Evolutionary conservation across 768 basidiomycete species (phyloP).

Genomic region (Hydnomerulius pinastri): DNA sequence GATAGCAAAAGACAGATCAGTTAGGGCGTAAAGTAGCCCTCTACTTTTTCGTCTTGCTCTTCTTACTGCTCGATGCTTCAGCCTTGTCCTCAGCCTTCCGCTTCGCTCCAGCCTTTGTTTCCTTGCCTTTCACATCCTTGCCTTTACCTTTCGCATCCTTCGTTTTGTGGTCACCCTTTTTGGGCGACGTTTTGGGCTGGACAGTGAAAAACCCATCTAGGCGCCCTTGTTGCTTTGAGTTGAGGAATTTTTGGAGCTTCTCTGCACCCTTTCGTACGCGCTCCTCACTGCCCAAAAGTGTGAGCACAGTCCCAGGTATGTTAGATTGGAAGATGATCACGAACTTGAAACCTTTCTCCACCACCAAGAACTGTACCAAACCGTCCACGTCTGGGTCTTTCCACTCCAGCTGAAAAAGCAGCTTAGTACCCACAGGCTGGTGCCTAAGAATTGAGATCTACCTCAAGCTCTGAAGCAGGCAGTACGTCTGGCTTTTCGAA

Average conservation of each 20-base stretch:
- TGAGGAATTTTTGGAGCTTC: slow-evolving; percentile 84
- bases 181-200: slow-evolving; percentile 57
- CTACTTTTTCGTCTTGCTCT: slow-evolving; percentile 43
- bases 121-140: slow-evolving; percentile 17
- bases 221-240: slow-evolving; percentile 93
- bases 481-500: slow-evolving; percentile 90
- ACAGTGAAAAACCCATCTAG: slow-evolving; percentile 94
- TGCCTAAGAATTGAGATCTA: slow-evolving; percentile 32
- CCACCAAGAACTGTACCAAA: slow-evolving; percentile 89
- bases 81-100: slow-evolving; percentile 37
- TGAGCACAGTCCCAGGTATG: background rate
- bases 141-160: slow-evolving; percentile 58
- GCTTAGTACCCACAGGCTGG: background rate
- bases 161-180: slow-evolving; percentile 43
- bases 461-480: slow-evolving; percentile 84
- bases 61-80: slow-evolving; percentile 37
- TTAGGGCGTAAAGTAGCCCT: background rate
- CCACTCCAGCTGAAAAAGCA: slow-evolving; percentile 79
- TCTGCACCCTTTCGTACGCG: slow-evolving; percentile 94
- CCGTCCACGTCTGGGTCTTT: slow-evolving; percentile 90
- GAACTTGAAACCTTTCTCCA: slow-evolving; percentile 96
- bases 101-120: slow-evolving; percentile 14
- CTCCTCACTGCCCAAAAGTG: slow-evolving; percentile 73
- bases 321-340: background rate
- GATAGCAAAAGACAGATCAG: background rate